phyloP scores from a whole-genome alignment of 208 protist species.

The Crithidia acanthocephali region DNA sequence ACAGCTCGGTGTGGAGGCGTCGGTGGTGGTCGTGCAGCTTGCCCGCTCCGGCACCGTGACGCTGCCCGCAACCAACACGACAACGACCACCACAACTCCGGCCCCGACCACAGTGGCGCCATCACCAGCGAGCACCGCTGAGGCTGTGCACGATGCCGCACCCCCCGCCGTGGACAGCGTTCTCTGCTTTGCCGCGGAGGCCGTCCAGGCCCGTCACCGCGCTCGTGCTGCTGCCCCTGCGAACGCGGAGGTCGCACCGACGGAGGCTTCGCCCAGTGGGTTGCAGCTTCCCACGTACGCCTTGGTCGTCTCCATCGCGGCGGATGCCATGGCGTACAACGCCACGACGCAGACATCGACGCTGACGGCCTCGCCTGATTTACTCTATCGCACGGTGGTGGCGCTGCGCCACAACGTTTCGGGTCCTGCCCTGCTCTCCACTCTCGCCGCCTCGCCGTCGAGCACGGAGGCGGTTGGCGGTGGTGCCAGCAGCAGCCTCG shows the following conservation, averaged over 20 bases:
- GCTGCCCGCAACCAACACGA: constrained; percentile 5
- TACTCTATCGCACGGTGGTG: constrained; percentile 47
- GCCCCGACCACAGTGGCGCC: constrained; percentile 16
- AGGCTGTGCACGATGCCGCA: not conserved
- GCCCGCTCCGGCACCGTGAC: constrained; percentile 20
- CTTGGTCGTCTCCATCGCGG: constrained; percentile 39
- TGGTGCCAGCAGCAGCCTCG: constrained; percentile 5
- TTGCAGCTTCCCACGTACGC: constrained; percentile 44
- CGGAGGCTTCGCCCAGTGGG: not conserved
- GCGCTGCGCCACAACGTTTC: constrained; percentile 38
- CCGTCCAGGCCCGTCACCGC: constrained; percentile 19
- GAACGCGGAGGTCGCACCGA: not conserved
- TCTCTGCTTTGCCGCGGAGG: not conserved
- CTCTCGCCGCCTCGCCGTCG: constrained; percentile 21
- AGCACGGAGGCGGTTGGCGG: not conserved
- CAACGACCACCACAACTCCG: not conserved
- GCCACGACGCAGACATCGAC: constrained; percentile 13
- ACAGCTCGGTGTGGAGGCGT: constrained; percentile 35
- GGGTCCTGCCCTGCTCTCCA: constrained; percentile 37
- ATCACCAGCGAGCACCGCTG: not conserved
- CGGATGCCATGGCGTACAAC: constrained; percentile 36
- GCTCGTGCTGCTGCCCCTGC: not conserved
- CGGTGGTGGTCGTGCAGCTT: constrained; percentile 36
- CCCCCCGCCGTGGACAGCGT: not conserved
- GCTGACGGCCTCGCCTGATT: constrained; percentile 39